Percentiles rank a stretch among this genome's conserved stretches.
Conservation (phyloP, 1,284 basidiomycete genomes). For the Ustilago xerochloae region DNA sequence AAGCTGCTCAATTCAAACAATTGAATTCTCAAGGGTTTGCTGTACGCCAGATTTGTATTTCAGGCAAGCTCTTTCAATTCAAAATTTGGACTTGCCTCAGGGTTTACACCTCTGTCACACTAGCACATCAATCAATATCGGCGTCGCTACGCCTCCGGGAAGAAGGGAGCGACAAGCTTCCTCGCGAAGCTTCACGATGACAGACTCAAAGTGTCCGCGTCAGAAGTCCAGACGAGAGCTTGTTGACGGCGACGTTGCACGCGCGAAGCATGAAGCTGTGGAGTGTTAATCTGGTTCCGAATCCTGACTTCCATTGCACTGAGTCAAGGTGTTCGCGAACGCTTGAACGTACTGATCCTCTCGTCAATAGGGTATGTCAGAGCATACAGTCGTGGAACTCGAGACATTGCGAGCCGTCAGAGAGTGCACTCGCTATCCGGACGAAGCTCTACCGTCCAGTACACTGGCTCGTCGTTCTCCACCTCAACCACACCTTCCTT, state of each 20-base stretch:
- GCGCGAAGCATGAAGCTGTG: too few relatives aligned
- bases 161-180: background rate
- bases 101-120: too few relatives aligned
- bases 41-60: too few relatives aligned
- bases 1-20: background rate
- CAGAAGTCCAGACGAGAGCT: background rate
- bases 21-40: too few relatives aligned
- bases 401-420: background rate
- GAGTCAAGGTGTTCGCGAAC: too few relatives aligned
- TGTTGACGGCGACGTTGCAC: too few relatives aligned
- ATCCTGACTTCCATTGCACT: background rate
- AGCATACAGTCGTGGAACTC: background rate
- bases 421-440: slow-evolving; percentile 28
- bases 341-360: too few relatives aligned
- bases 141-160: background rate
- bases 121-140: background rate
- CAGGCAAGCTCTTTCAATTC: too few relatives aligned
- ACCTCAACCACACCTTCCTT: slow-evolving; percentile 74
- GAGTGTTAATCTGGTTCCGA: too few relatives aligned
- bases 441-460: slow-evolving; percentile 82
- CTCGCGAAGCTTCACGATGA: background rate
- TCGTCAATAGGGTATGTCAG: too few relatives aligned
- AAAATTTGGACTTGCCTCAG: background rate
- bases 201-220: background rate
- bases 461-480: slow-evolving; percentile 82